These are phyloP conservation scores for Teunomyces atbi DNA, from an alignment of 805 yeast species.

Conservation along the genomic window DNA sequence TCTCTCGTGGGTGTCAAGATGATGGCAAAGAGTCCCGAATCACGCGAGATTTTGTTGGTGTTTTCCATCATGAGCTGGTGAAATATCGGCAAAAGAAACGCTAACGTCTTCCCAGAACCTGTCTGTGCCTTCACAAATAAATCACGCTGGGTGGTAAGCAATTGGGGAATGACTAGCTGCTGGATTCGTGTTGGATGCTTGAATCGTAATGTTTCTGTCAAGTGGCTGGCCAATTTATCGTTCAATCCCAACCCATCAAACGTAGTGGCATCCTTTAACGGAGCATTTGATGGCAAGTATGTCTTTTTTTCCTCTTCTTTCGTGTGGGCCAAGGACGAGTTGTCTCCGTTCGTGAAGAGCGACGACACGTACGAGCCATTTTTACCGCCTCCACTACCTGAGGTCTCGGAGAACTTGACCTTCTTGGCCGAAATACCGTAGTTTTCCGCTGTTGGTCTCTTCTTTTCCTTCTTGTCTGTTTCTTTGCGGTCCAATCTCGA, in stretches of 20 bases:
- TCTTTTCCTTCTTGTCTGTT: slow-evolving; percentile 5
- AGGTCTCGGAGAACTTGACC: slow-evolving; percentile 44
- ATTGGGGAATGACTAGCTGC: slow-evolving; percentile 69
- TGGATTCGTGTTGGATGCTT: slow-evolving; percentile 84
- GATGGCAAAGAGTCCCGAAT: slow-evolving; percentile 84
- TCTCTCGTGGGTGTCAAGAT: slow-evolving; percentile 94
- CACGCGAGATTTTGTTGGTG: slow-evolving; percentile 46
- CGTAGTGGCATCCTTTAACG: slow-evolving; percentile 64
- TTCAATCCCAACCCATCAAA: slow-evolving; percentile 73
- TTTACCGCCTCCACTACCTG: slow-evolving; percentile 54
- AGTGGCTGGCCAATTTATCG: slow-evolving; percentile 49
- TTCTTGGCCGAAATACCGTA: slow-evolving; percentile 29
- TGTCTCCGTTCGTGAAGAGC: slow-evolving; percentile 50
- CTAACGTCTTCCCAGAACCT: slow-evolving; percentile 95
- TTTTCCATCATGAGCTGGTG: slow-evolving; percentile 61
- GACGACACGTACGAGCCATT: slow-evolving; percentile 78
- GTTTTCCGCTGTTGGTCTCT: not conserved
- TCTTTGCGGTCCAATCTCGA: slow-evolving; percentile 9
- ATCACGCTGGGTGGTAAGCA: slow-evolving; percentile 51
- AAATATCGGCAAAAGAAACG: slow-evolving; percentile 82
- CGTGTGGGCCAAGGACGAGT: slow-evolving; percentile 59
- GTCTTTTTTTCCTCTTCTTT: slow-evolving; percentile 31
- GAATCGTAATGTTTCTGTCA: slow-evolving; percentile 56
- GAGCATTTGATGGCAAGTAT: slow-evolving; percentile 69
- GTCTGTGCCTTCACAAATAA: slow-evolving; percentile 94